phyloP scores from a whole-genome alignment of 169 alveolate species.

The Plasmodium coatneyi region DNA sequence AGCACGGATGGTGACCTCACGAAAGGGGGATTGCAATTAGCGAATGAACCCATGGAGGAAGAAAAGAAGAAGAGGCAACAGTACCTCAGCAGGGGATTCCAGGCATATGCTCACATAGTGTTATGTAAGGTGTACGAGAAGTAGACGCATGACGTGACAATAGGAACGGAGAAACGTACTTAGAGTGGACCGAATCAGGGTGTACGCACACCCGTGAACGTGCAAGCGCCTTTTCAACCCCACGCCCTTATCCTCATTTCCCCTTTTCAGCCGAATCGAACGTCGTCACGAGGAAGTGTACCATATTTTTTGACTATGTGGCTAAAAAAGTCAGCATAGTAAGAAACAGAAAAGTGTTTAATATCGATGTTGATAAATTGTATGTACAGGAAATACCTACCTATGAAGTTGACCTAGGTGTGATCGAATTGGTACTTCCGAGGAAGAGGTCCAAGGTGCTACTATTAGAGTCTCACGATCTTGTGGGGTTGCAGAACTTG shows the following conservation, averaged over 20 bases:
- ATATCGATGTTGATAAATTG: slow-evolving; percentile 17
- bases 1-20: neutral
- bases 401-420: neutral
- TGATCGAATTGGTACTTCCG: slow-evolving; percentile 1
- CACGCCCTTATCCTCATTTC: neutral
- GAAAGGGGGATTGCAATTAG: neutral
- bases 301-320: neutral
- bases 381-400: slow-evolving; percentile 45
- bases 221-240: neutral
- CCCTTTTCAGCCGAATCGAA: slow-evolving; percentile 23
- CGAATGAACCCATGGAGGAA: neutral
- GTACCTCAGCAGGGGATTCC: slow-evolving; percentile 32
- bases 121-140: slow-evolving; percentile 23
- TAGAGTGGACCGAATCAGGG: neutral
- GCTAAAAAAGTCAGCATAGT: slow-evolving; percentile 5
- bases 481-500: slow-evolving; percentile 22
- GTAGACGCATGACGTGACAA: neutral
- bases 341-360: slow-evolving; percentile 27
- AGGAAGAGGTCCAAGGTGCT: neutral
- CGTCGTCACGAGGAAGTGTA: slow-evolving; percentile 38
- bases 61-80: neutral
- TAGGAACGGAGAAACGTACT: neutral
- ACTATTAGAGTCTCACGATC: slow-evolving; percentile 20
- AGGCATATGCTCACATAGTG: slow-evolving; percentile 24
- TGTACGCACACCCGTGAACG: neutral